Percentiles rank a stretch among this genome's conserved stretches.
Evolutionary conservation across 805 yeast genomes (phyloP).

Genomic region (Cyberlindnera euphorbiae): DNA sequence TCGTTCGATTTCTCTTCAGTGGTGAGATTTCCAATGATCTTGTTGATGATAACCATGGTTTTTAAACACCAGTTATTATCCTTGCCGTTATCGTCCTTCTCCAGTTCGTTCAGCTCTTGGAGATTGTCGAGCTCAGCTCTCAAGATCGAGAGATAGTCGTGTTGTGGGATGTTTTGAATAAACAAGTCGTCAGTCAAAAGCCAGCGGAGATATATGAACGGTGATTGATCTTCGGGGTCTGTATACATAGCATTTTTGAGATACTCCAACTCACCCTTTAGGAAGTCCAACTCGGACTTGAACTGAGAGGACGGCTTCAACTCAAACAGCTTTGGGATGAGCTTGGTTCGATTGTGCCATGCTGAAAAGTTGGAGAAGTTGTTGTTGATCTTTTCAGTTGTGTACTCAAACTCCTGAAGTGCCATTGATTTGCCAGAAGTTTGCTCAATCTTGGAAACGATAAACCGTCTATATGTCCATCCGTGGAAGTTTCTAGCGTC

Average conservation of each 20-base stretch:
- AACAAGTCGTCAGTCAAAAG: constrained; percentile 39
- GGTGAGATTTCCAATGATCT: constrained; percentile 19
- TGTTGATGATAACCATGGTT: constrained; percentile 43
- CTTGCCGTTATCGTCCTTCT: constrained; percentile 56
- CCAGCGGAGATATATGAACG: constrained; percentile 90
- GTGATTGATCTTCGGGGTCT: constrained; percentile 91
- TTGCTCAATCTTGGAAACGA: constrained; percentile 39
- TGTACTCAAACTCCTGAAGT: constrained; percentile 64
- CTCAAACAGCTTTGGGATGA: constrained; percentile 51
- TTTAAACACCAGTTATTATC: constrained; percentile 79
- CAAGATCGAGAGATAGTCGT: constrained; percentile 36
- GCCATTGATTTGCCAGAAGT: constrained; percentile 28
- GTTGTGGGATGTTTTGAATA: constrained; percentile 20
- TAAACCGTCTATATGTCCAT: constrained; percentile 86
- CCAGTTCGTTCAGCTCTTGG: constrained; percentile 64
- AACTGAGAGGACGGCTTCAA: constrained; percentile 19
- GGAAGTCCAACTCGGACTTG: constrained; percentile 32
- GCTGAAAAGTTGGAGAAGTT: constrained; percentile 94
- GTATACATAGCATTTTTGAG: constrained; percentile 83
- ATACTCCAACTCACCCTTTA: constrained; percentile 57
- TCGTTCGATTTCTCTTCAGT: constrained; percentile 12
- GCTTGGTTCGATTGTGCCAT: constrained; percentile 82
- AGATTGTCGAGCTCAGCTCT: constrained; percentile 43
- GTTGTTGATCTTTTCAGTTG: constrained; percentile 70
- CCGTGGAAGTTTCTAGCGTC: constrained; percentile 92